A percentile compares a stretch with the other conserved stretches of the same genome.
phyloP scores from a whole-genome alignment of 257 asterid genomes.

The Agastache rugosa region DNA sequence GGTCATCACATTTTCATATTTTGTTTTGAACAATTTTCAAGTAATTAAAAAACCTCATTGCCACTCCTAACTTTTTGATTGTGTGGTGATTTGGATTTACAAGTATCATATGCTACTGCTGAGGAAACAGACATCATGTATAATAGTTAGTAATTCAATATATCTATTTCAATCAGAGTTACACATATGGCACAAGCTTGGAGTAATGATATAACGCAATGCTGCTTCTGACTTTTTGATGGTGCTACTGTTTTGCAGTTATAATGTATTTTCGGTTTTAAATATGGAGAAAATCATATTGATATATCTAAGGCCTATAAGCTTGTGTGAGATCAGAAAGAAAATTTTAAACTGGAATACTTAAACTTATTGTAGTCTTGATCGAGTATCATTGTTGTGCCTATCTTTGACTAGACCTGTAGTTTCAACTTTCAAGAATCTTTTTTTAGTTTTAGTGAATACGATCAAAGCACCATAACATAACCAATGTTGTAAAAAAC shows the following conservation, averaged over 20 bases:
- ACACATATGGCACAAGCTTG: background rate
- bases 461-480: too few relatives aligned
- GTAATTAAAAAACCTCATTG: background rate
- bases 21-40: slow-evolving; percentile 9
- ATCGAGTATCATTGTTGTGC: slow-evolving; percentile 3
- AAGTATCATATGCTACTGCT: background rate
- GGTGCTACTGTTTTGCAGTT: background rate
- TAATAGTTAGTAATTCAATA: background rate
- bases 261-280: background rate
- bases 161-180: background rate
- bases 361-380: slow-evolving; percentile 17
- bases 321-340: background rate
- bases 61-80: slow-evolving; percentile 5
- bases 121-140: slow-evolving; percentile 10
- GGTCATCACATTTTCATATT: slow-evolving; percentile 7
- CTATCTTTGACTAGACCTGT: background rate
- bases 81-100: slow-evolving; percentile 1
- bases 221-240: background rate
- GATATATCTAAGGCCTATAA: background rate
- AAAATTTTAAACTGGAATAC: slow-evolving; percentile 4
- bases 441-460: background rate
- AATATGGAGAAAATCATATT: background rate
- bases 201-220: background rate
- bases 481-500: too few relatives aligned
- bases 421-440: background rate